Evolutionary conservation across 768 basidiomycete genomes (phyloP), one percentile per base, ranked within the genome.

Genomic region (Trametes coccinea): DNA sequence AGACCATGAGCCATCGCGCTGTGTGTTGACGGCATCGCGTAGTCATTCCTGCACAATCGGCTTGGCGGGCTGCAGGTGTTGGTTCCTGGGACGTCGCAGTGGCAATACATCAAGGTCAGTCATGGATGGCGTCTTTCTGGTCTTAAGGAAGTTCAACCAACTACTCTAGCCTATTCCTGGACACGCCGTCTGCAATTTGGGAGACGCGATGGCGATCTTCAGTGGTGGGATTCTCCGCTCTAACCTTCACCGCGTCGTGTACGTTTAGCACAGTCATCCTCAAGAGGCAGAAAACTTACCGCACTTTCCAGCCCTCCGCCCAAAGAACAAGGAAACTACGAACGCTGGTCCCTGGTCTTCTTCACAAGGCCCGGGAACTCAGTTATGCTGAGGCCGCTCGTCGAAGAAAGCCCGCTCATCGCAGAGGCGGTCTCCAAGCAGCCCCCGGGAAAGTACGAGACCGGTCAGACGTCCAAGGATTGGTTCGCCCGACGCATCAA

Each of bases 61-160:
- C 79, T 88, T 0, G 89, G 89, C 8, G 89, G 89, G 0, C 75
- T 91, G 5, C 89, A 90, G 61, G 88, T 90, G 0, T 74, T 88
- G 37, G 79, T 81, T 0, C 87, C 86, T 0, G 86, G 83, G 16
- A 67, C 79, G 3, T 81, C 86, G 16, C 68, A 79, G 29, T 90
- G 89, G 89, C 82, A 82, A 68, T 90, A 89, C 63, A 77, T 90
- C 63, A 83, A 83, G 80, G 87, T 81, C 33, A 14, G 64, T 29
- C 29, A 8, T 30, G 11, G n/a, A 8, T n/a, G n/a, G 45, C 66
- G 70, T 69, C 47, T 39, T 67, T 9, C 64, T 67, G 29, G 64
- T 22, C 22, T 22, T 66, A 34, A 31, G 13, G 29, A 33, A 3
- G 48, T 16, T 40, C 33, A 13, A 56, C 54, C 39, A 59, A 43